phyloP scores from a whole-genome alignment of 768 basidiomycete species.

The Tulasnella sp. region DNA sequence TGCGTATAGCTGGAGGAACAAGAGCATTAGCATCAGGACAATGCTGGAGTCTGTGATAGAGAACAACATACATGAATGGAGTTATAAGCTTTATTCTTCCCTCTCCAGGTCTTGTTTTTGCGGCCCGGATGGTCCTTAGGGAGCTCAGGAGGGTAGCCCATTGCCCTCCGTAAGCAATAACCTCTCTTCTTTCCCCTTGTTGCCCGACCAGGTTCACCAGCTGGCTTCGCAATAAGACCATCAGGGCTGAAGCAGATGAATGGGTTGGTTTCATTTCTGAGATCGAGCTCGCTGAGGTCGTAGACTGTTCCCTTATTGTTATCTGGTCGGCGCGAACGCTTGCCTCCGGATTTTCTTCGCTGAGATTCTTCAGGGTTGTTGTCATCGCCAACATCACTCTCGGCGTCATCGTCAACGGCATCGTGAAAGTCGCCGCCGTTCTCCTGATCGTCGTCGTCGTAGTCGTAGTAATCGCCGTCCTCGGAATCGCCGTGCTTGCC shows the following conservation, averaged over 20 bases:
- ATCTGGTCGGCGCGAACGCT: background rate
- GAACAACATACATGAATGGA: background rate
- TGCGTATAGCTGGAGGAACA: background rate
- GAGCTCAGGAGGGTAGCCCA: background rate
- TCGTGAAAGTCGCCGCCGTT: background rate
- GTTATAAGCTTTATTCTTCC: background rate
- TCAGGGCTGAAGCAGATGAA: background rate
- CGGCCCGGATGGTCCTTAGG: background rate
- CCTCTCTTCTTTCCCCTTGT: background rate
- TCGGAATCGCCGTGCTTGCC: no score
- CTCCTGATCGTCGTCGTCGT: background rate
- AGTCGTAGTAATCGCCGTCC: background rate
- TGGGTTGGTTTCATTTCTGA: background rate
- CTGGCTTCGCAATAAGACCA: background rate
- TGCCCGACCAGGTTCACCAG: background rate
- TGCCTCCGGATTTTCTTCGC: no score
- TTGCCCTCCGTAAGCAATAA: background rate
- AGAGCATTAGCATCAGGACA: background rate
- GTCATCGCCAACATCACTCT: background rate
- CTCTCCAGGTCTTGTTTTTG: background rate
- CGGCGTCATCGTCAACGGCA: background rate
- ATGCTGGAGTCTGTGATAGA: background rate
- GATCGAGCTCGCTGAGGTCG: background rate
- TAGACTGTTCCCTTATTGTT: background rate
- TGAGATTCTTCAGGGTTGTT: no score